phyloP scores from a whole-genome alignment of 768 basidiomycete species.

The Mycena maculata region DNA sequence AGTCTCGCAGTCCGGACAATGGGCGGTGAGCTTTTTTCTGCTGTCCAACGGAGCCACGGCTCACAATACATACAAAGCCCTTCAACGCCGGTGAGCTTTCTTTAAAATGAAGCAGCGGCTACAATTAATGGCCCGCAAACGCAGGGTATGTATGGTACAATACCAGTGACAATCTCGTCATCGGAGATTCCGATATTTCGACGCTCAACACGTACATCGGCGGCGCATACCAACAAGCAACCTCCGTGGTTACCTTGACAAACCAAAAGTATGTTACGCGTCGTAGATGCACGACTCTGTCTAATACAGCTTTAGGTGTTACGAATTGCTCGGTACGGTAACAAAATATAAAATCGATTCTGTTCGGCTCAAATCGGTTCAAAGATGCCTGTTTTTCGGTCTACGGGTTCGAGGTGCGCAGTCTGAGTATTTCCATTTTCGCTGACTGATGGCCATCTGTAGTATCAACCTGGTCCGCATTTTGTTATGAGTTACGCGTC shows the following conservation, averaged over 20 bases:
- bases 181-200: slow-evolving; percentile 63
- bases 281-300: no score
- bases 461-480: slow-evolving; percentile 60
- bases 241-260: slow-evolving; percentile 59
- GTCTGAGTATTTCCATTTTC: slow-evolving; percentile 49
- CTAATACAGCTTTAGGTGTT: slow-evolving; percentile 49
- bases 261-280: slow-evolving; percentile 45
- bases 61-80: slow-evolving; percentile 55
- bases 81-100: no score
- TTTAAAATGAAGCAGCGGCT: no score
- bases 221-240: slow-evolving; percentile 84
- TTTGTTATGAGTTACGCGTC: slow-evolving; percentile 2
- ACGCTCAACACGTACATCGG: slow-evolving; percentile 75
- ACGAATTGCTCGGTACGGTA: slow-evolving; percentile 57
- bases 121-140: no score
- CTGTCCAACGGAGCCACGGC: background rate
- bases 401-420: slow-evolving; percentile 68
- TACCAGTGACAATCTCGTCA: slow-evolving; percentile 64
- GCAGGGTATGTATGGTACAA: slow-evolving; percentile 76
- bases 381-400: slow-evolving; percentile 64
- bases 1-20: slow-evolving; percentile 91
- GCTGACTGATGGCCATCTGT: background rate
- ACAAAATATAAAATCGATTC: no score
- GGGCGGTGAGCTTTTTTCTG: slow-evolving; percentile 66
- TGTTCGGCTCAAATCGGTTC: no score